phyloP scores from a whole-genome alignment of 768 basidiomycete species.

The Peribolospora kevripleyi region DNA sequence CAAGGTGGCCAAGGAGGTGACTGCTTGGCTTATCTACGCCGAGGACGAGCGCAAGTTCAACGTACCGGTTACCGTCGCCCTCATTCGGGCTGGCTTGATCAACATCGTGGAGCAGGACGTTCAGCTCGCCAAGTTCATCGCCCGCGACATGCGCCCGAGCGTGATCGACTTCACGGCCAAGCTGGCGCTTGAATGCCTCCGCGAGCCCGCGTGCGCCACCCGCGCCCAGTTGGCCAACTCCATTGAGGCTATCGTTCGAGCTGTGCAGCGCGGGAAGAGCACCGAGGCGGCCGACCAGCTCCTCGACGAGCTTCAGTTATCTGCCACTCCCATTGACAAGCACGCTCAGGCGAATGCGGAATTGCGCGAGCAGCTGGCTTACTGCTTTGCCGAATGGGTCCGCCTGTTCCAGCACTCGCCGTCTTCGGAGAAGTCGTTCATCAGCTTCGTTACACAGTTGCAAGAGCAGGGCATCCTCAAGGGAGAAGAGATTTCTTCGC shows the following conservation, averaged over 20 bases:
- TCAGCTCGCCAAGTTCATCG: slow-evolving; percentile 64
- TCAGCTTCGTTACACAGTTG: slow-evolving; percentile 87
- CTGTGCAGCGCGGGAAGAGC: slow-evolving; percentile 46
- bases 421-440: slow-evolving; percentile 80
- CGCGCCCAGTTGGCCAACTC: slow-evolving; percentile 55
- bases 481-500: slow-evolving; percentile 81
- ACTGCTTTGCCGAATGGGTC: slow-evolving; percentile 46
- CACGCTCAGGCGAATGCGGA: slow-evolving; percentile 10
- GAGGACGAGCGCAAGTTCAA: slow-evolving; percentile 99
- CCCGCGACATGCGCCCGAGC: slow-evolving; percentile 48
- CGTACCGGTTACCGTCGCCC: slow-evolving; percentile 69
- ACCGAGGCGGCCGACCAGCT: slow-evolving; percentile 47
- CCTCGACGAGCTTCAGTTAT: slow-evolving; percentile 59
- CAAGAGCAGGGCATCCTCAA: slow-evolving; percentile 92
- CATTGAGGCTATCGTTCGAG: slow-evolving; percentile 53
- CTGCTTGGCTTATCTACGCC: slow-evolving; percentile 84
- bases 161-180: slow-evolving; percentile 59
- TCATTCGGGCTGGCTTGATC: slow-evolving; percentile 63
- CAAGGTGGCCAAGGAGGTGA: slow-evolving; percentile 87
- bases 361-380: slow-evolving; percentile 19
- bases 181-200: slow-evolving; percentile 62
- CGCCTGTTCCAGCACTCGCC: slow-evolving; percentile 72
- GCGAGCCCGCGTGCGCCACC: slow-evolving; percentile 47
- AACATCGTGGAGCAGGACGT: slow-evolving; percentile 56
- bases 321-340: slow-evolving; percentile 3